Percentiles rank a stretch among this genome's conserved stretches.
These are phyloP conservation scores for Penicillium goetzii DNA, from an alignment of 495 filamentous ascomycete species.

Conservation along the genomic window DNA sequence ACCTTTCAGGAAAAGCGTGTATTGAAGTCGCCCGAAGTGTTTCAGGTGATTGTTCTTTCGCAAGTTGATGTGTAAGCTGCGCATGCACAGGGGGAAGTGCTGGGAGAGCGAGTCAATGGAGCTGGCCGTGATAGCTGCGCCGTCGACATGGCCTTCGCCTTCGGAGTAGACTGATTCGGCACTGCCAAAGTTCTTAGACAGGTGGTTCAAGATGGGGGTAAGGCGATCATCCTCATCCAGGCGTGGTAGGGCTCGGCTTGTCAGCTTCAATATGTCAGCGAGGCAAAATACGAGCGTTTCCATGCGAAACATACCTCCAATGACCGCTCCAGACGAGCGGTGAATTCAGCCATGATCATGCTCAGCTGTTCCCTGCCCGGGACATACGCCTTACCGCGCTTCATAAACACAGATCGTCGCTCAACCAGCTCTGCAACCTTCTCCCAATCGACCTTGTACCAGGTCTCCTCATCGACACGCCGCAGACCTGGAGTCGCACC, in stretches of 20 bases:
- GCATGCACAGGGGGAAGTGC: constrained; percentile 96
- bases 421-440: constrained; percentile 90
- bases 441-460: constrained; percentile 96
- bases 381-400: constrained; percentile 86
- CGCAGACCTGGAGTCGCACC: constrained; percentile 57
- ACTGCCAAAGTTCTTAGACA: constrained; percentile 88
- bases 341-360: constrained; percentile 89
- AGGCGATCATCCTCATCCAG: constrained; percentile 97
- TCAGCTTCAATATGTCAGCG: constrained; percentile 56
- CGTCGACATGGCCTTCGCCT: constrained; percentile 58
- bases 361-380: constrained; percentile 81
- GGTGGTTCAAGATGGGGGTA: constrained; percentile 88
- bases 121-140: constrained; percentile 75
- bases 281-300: not conserved
- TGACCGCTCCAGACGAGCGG: constrained; percentile 70
- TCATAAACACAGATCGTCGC: constrained; percentile 72
- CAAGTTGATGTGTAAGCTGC: constrained; percentile 79
- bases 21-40: constrained; percentile 92
- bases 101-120: constrained; percentile 80
- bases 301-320: constrained; percentile 65
- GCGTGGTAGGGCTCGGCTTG: constrained; percentile 83
- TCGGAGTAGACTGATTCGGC: constrained; percentile 79
- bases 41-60: constrained; percentile 87
- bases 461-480: constrained; percentile 73
- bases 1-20: constrained; percentile 96